Evolutionary conservation across 2,329 filamentous ascomycete genomes (phyloP), one percentile per base, ranked within the genome.

Genomic region (Neopestalotiopsis sp.): DNA sequence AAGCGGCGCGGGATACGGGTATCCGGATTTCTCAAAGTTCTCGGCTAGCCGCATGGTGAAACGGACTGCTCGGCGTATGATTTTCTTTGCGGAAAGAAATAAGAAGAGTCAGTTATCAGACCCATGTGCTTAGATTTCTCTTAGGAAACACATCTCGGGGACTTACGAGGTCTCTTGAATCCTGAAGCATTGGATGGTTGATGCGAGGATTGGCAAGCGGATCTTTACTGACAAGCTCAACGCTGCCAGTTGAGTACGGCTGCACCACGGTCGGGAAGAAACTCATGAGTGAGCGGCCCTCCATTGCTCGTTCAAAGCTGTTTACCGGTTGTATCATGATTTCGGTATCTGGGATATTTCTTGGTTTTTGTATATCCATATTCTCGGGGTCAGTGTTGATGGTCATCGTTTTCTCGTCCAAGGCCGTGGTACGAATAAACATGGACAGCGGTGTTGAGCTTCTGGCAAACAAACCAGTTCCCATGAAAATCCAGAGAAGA

Each of bases 391-490:
- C 53, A 13, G 61, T 20, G 57, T 66, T 65, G 57, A 76, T 63
- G 1, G 64, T 68, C 74, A 79, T 74, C 1, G 76, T 77, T 17
- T 70, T 49, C 14, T 74, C 70, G 61, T 80, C 76, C 5, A 80
- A 70, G 20, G 74, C 73, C 2, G 65, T 65, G 2, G 72, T 78
- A 32, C 74, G 73, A 5, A 76, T 34, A 61, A 74, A 80, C 13
- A 76, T 71, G 34, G 73, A 71, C 28, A 70, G 59, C 24, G 71
- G 67, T 2, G 70, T 76, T 53, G 45, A 53, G 45, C 45, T 53
- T 53, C 45, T 53, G 5, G 45, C 5, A 53, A 80, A 68, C 12
- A 77, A 61, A 4, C 79, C 78, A 0, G 61, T 73, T 42, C 77
- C 76, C 9, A 74, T 67, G 20, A 79, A n/a, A 1, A 79, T 2